Percentiles rank a stretch among this genome's conserved stretches.
Evolutionary conservation across 1,284 basidiomycete species (phyloP).

Genomic region (Ganoderma boninense): DNA sequence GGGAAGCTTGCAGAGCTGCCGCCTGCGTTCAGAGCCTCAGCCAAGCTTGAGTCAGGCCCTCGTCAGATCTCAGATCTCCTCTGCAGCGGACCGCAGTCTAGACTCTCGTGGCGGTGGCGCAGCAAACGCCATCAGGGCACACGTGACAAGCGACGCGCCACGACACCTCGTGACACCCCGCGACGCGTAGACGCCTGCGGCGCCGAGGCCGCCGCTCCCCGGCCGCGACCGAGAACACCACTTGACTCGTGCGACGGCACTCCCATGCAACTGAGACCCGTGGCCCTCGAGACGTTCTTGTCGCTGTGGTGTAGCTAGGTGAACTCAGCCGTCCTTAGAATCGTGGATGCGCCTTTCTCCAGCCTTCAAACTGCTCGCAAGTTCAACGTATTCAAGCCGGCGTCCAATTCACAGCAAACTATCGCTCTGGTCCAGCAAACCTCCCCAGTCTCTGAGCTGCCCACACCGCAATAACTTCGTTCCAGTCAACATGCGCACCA

Average conservation of each 20-base stretch:
- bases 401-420: slow-evolving; percentile 28
- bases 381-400: neutral
- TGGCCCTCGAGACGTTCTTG: neutral
- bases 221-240: neutral
- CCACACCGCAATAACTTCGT: neutral
- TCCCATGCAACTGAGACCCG: neutral
- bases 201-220: neutral
- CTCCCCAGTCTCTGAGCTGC: no score
- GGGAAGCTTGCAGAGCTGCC: no score
- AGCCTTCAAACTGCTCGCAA: neutral
- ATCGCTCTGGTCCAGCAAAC: slow-evolving; percentile 48
- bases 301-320: neutral
- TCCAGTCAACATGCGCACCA: slow-evolving; percentile 45
- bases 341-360: slow-evolving; percentile 1
- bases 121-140: slow-evolving; percentile 11
- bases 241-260: neutral
- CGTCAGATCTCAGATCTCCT: no score
- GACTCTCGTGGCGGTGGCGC: slow-evolving; percentile 19
- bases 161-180: neutral
- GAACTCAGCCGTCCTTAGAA: neutral
- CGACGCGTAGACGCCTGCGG: slow-evolving; percentile 10
- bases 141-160: slow-evolving; percentile 11
- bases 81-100: slow-evolving; percentile 8
- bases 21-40: no score
- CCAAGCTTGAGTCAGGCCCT: no score